Base-by-base conservation (phyloP, 768 basidiomycete genomes). In the Phallus indusiatus region DNA sequence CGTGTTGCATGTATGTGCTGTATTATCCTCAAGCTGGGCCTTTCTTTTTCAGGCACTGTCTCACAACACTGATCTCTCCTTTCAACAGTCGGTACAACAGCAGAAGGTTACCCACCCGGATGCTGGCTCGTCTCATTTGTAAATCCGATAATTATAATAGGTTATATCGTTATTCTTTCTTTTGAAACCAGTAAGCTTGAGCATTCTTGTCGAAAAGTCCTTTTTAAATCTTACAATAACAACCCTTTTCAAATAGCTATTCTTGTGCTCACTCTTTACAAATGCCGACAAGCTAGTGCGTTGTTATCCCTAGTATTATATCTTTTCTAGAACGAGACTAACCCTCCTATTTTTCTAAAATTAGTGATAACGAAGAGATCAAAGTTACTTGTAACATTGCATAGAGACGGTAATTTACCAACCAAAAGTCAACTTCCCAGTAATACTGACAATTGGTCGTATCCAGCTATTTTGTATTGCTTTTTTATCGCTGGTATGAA, bases 101-200 rank as follows among this genome's bases (percentile, higher is more conserved):
- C 36, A 37, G 36, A 37, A 47, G 55, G 24, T 42, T 47, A 22
- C 47, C 46, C 47, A 24, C 42, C 18, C 36, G 37, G 16, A 16
- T 48, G n/a, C 21, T 36, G 46, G 22, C 5, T 11, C 33, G 55
- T 28, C 47, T 35, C 42, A 46, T 33, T 17, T 47, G 10, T 24
- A 46, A 47, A 56, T 4, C 21, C n/a, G 17, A 21, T 47, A 12
- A 21, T 56, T 8, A 36, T 36, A 36, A 1, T 56, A 2, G 55
- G 47, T 48, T 56, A 56, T 47, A 24, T 56, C n/a, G 21, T 56
- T 18, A n/a, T n/a, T n/a, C n/a, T n/a, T n/a, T n/a, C n/a, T n/a
- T n/a, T n/a, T n/a, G n/a, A n/a, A n/a, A n/a, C 42, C 42, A 47
- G 55, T 56, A 11, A 20, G 14, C n/a, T n/a, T n/a, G n/a, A n/a